phyloP scores from a whole-genome alignment of 2,329 filamentous ascomycete genomes.

The Orbilia quercus region DNA sequence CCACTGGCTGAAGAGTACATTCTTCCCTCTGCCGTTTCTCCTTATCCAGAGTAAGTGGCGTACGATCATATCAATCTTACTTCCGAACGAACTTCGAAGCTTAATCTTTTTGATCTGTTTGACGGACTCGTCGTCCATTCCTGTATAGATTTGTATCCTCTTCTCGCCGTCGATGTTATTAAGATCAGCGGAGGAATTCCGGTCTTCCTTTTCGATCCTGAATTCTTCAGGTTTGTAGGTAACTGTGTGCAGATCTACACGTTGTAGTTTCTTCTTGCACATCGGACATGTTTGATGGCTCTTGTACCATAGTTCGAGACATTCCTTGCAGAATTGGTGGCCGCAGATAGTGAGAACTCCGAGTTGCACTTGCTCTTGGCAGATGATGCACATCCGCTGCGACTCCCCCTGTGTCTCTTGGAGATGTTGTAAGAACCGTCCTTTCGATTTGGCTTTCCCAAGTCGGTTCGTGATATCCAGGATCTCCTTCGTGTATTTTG shows the following conservation, averaged over 20 bases:
- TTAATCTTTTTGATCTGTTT: slow-evolving; percentile 84
- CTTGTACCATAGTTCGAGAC: slow-evolving; percentile 81
- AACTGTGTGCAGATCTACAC: slow-evolving; percentile 82
- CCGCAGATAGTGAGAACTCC: slow-evolving; percentile 88
- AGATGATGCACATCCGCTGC: slow-evolving; percentile 84
- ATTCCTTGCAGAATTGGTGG: slow-evolving; percentile 91
- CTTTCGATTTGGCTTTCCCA: slow-evolving; percentile 69
- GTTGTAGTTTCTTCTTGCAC: slow-evolving; percentile 77
- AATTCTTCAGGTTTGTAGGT: slow-evolving; percentile 81
- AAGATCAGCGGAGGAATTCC: slow-evolving; percentile 57
- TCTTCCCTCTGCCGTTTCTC: slow-evolving; percentile 88
- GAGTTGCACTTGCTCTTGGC: slow-evolving; percentile 76
- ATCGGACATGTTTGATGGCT: slow-evolving; percentile 81
- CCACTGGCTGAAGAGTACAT: slow-evolving; percentile 94
- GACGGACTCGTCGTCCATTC: slow-evolving; percentile 68
- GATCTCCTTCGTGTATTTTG: slow-evolving; percentile 30
- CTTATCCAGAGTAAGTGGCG: slow-evolving; percentile 88
- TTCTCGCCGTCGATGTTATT: slow-evolving; percentile 23
- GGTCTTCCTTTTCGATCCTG: slow-evolving; percentile 72
- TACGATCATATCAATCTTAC: slow-evolving; percentile 84
- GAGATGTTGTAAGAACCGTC: slow-evolving; percentile 74
- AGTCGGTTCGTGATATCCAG: slow-evolving; percentile 20
- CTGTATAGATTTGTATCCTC: slow-evolving; percentile 74
- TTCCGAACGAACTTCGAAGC: slow-evolving; percentile 79
- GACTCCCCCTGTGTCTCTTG: slow-evolving; percentile 71